Conservation (phyloP, 139 green algal species). For the Chlamydomonas incerta region DNA sequence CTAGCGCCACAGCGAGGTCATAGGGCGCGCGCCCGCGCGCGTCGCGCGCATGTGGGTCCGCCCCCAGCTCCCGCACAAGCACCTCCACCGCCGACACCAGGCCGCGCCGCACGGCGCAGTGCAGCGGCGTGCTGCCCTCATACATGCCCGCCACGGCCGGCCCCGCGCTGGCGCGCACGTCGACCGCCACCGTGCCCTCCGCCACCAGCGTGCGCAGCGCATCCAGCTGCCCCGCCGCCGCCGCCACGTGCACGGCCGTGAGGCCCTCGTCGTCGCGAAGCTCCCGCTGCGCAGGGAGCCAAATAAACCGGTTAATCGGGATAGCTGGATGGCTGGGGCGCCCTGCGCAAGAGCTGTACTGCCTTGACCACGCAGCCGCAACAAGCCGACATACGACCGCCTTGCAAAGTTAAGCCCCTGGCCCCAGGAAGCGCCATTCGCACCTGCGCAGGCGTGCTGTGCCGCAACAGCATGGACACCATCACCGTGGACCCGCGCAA, state of each 20-base stretch:
- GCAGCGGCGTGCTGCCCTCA: constrained; percentile 36
- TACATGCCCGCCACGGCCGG: not conserved
- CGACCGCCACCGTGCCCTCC: not conserved
- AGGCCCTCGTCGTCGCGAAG: constrained; percentile 28
- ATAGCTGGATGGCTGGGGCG: too few species aligned
- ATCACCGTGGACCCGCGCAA: not conserved
- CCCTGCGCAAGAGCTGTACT: too few species aligned
- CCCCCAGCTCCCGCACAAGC: constrained; percentile 25
- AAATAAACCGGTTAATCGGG: too few species aligned
- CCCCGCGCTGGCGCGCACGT: too few species aligned
- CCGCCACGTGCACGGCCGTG: constrained; percentile 8
- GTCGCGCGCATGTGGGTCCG: constrained; percentile 22
- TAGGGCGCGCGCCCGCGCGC: not conserved
- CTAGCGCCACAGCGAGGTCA: constrained; percentile 29
- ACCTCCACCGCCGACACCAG: not conserved
- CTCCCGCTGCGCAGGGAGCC: not conserved
- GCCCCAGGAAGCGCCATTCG: too few species aligned
- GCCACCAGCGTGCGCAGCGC: not conserved
- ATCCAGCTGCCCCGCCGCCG: not conserved
- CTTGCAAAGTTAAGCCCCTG: too few species aligned
- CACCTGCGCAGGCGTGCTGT: not conserved
- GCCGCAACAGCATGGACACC: constrained; percentile 13
- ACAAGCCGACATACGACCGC: too few species aligned
- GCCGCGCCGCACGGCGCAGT: constrained; percentile 20
- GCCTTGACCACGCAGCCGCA: too few species aligned